Base-by-base conservation (phyloP, 2,329 filamentous ascomycete species). In the Pseudophaeomoniella oleicola region DNA sequence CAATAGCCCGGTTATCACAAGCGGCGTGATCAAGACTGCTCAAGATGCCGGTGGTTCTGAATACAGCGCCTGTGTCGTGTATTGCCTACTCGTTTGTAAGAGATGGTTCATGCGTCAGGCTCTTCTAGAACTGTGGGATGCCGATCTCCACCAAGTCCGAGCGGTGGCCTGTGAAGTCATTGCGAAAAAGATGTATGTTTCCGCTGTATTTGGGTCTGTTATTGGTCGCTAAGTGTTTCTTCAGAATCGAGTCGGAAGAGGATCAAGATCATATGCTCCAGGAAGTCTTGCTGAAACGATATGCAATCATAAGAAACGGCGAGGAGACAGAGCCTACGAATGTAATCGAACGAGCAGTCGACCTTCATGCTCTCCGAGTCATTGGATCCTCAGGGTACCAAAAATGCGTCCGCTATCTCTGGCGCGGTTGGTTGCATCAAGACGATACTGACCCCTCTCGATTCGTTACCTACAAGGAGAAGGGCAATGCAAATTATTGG, bases 401-500 rank as follows among this genome's bases (percentile, higher is more conserved):
- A 49, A 94, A 92, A 61, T 96, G 88, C 53, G 85, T 96, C 50
- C 75, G 71, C 43, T 85, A 92, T 52, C 75, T 98, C 5, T 98
- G 90, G 90, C 75, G 77, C 42, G 90, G 90, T 15, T 98, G 90
- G 90, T 67, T 96, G 5, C 78, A 94, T n/a, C 90, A 98, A 55
- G 85, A 94, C 46, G 86, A 94, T 48, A 71, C 87, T 35, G 87
- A 96, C 48, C 81, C 88, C 0, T 76, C 78, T n/a, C 77, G 76
- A 36, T 98, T 98, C 53, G 71, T 94, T 37, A 79, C 87, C 51
- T 98, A 92, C 64, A 75, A 78, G 47, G 69, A 84, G 41, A 85
- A 85, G 54, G 83, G 79, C 40, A 82, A 87, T 53, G 77, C 75
- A 1, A 71, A 67, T 32, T 92, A 90, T 58, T 73, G 79, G 62